Percentiles rank a stretch among this genome's conserved stretches.
Conservation (phyloP, 495 filamentous ascomycete genomes). For the Penicillium herquei region DNA sequence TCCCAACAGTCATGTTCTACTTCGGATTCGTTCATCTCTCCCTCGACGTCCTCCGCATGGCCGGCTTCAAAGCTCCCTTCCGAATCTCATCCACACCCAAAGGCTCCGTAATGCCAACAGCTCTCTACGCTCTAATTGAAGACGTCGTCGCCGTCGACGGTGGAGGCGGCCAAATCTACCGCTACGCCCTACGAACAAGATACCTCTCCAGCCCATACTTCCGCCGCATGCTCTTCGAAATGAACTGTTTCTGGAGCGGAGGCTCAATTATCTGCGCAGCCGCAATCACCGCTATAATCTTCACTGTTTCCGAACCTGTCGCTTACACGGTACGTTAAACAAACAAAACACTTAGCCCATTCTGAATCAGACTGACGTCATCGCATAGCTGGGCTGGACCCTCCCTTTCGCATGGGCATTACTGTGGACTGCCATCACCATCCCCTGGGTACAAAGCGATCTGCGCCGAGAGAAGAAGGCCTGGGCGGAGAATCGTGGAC, state of each 20-base stretch:
- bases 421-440: conserved; percentile 66
- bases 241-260: conserved; percentile 77
- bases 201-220: conserved; percentile 72
- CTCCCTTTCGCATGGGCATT: conserved; percentile 68
- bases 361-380: conserved; percentile 14
- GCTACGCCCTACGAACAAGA: conserved; percentile 60
- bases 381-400: conserved; percentile 56
- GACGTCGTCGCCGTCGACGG: conserved; percentile 81
- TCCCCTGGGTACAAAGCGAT: conserved; percentile 62
- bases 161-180: conserved; percentile 64
- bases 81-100: conserved; percentile 70
- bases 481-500: conserved; percentile 50
- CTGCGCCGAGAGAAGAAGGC: conserved; percentile 60
- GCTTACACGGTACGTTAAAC: conserved; percentile 66
- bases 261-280: conserved; percentile 55
- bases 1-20: conserved; percentile 59
- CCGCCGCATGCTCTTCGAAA: conserved; percentile 64
- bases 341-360: neutral
- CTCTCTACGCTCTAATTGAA: conserved; percentile 74
- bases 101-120: conserved; percentile 66
- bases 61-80: conserved; percentile 56
- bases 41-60: conserved; percentile 44
- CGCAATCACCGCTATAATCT: conserved; percentile 59
- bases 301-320: conserved; percentile 58
- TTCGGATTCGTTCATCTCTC: conserved; percentile 55